Evolutionary conservation across 257 asterid genomes (phyloP).

Genomic region (Linderniella brevidens): DNA sequence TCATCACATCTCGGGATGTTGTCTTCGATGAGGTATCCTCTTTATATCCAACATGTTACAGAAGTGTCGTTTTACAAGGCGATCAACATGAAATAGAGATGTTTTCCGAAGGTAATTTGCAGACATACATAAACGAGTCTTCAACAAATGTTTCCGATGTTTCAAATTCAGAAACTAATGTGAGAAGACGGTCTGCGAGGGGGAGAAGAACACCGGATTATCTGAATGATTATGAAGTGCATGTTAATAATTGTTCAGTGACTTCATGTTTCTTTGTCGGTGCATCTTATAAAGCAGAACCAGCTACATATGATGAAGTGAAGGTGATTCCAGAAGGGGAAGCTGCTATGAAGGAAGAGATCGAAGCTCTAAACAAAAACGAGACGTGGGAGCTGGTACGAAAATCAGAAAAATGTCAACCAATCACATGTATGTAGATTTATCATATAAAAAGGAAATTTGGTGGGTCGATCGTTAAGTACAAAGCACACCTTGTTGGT

Average conservation of each 20-base stretch:
- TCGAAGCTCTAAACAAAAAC: constrained; percentile 8
- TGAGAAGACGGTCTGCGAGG: background rate
- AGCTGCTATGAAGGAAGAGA: constrained; percentile 10
- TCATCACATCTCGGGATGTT: background rate
- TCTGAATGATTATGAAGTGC: background rate
- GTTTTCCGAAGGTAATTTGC: background rate
- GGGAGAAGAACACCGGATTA: background rate
- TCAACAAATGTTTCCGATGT: background rate
- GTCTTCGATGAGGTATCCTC: background rate
- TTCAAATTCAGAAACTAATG: background rate
- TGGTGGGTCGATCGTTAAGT: constrained; percentile 9
- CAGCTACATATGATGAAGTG: constrained; percentile 9
- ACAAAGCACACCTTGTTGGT: constrained; percentile 9
- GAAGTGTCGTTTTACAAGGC: background rate
- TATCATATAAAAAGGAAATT: constrained; percentile 10
- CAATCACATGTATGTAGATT: constrained; percentile 15
- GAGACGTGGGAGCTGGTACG: constrained; percentile 13
- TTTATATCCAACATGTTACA: background rate
- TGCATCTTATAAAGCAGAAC: constrained; percentile 4
- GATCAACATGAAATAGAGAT: background rate
- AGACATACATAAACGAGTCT: background rate
- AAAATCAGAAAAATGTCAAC: constrained; percentile 1
- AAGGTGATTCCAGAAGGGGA: constrained; percentile 1
- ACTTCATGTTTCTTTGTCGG: constrained; percentile 3
- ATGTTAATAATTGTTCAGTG: background rate